Base-by-base conservation (phyloP, 2,329 filamentous ascomycete species). In the Epichloe typhina region DNA sequence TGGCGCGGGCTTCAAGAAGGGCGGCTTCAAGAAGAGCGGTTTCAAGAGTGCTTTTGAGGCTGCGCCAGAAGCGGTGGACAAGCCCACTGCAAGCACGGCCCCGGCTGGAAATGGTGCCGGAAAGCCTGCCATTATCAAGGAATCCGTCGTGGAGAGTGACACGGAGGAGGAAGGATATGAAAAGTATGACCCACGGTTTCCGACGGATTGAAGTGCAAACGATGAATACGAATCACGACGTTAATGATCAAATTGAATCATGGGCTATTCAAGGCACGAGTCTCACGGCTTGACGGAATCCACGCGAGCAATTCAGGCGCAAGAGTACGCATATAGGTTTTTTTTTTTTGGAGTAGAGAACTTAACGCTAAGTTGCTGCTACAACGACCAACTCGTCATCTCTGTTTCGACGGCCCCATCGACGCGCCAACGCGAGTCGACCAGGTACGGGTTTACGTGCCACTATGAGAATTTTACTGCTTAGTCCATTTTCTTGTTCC, bases 1-100 rank as follows among this genome's bases (percentile, higher is more conserved):
- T 0, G 59, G 64, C 39, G 68, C 69, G 0, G 76, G 80, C 0
- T 81, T 83, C 58, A 86, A 82, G 61, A 84, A 82, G 60, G 77
- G 77, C 1, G 82, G 81, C 0, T 89, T 89, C 62, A 89, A 90
- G 68, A 93, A 91, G 62, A 83, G 84, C 1, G 87, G 86, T 0
- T 90, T 90, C 66, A 90, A 88, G 68, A 84, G 82, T 59, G 84
- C 85, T 1, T 86, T 89, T 69, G 76, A 76, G 4, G 69, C 78
- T 1, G 74, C 74, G 2, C 73, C 73, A 65, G 51, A 51, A 61
- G 54, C 26, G 33, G 39, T 39, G 4, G 46, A 49, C 2, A 39
- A 54, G 17, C 9, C 23, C 31, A 17, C 39, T 15, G 12, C 38
- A 11, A 26, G 31, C 26, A 6, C 33, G 7, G 49, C 23, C 15